phyloP scores from a whole-genome alignment of 2,329 filamentous ascomycete species.

The Cercospora nicotianae region DNA sequence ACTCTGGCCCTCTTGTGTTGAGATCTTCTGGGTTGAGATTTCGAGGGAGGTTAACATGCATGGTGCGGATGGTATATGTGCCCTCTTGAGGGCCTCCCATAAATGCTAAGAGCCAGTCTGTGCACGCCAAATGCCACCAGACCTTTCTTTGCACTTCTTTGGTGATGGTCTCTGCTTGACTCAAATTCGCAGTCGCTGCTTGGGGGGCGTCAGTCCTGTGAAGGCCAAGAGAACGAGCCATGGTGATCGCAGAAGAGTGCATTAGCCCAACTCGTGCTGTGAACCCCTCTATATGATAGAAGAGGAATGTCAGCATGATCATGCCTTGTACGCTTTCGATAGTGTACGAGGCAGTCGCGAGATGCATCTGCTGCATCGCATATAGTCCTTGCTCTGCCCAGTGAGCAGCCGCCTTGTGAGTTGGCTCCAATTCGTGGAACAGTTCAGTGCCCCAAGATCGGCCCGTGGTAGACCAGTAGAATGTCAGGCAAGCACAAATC shows the following conservation, averaged over 20 bases:
- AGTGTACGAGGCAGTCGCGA: constrained; percentile 6
- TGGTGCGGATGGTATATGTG: constrained; percentile 46
- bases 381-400: constrained; percentile 22
- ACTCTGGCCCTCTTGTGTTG: constrained; percentile 21
- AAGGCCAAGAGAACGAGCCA: constrained; percentile 30
- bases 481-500: constrained; percentile 21
- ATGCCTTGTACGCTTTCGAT: constrained; percentile 34
- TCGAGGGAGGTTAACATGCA: constrained; percentile 44
- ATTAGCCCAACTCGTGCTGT: constrained; percentile 24
- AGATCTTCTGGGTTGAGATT: constrained; percentile 48
- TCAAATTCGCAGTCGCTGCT: not conserved
- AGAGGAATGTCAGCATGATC: constrained; percentile 34
- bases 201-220: constrained; percentile 27
- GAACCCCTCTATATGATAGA: constrained; percentile 36
- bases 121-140: constrained; percentile 35
- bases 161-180: constrained; percentile 26
- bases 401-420: constrained; percentile 13
- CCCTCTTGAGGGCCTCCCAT: constrained; percentile 48
- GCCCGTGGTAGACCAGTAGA: constrained; percentile 17
- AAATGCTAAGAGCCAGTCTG: constrained; percentile 39
- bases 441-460: constrained; percentile 5
- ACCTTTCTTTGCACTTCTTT: constrained; percentile 32
- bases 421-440: constrained; percentile 13
- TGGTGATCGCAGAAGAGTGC: constrained; percentile 26
- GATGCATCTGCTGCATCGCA: constrained; percentile 21